phyloP scores from a whole-genome alignment of 2,329 filamentous ascomycete genomes.

The Aureobasidium melanogenum region DNA sequence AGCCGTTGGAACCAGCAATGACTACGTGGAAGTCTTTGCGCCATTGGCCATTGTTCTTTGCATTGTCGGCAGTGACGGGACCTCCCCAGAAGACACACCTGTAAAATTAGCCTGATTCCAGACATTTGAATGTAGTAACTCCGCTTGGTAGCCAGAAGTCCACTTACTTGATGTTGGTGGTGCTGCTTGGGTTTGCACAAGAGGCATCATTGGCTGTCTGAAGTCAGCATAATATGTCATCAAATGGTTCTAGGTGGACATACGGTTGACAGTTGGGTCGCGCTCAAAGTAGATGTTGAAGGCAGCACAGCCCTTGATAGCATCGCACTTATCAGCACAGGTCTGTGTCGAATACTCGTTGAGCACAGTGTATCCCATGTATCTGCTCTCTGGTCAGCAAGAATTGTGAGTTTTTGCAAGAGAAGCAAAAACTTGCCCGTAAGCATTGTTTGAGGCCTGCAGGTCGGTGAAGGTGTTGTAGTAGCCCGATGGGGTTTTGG shows the following conservation, averaged over 20 bases:
- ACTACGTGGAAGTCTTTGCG: slow-evolving; percentile 23
- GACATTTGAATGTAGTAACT: background rate
- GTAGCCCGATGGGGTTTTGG: slow-evolving; percentile 15
- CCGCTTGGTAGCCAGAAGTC: background rate
- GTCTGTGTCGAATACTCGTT: slow-evolving; percentile 7
- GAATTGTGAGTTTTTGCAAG: too few relatives aligned
- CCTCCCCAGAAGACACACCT: slow-evolving; percentile 16
- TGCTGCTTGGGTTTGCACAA: slow-evolving; percentile 13
- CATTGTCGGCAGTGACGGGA: slow-evolving; percentile 13
- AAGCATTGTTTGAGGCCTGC: slow-evolving; percentile 15
- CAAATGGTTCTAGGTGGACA: too few relatives aligned
- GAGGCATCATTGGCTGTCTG: slow-evolving; percentile 14
- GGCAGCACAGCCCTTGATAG: slow-evolving; percentile 11
- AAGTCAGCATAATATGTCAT: too few relatives aligned
- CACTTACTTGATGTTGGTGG: slow-evolving; percentile 15
- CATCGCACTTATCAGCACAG: slow-evolving; percentile 13
- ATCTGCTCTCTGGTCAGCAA: too few relatives aligned
- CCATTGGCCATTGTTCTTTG: slow-evolving; percentile 15
- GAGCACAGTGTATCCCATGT: slow-evolving; percentile 16
- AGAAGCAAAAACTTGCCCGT: slow-evolving; percentile 16
- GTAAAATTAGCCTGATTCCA: background rate
- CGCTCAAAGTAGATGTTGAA: slow-evolving; percentile 17
- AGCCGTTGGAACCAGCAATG: slow-evolving; percentile 26
- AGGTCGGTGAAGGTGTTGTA: slow-evolving; percentile 16
- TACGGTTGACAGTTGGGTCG: slow-evolving; percentile 14